These are phyloP conservation scores for Creolimax fragrantissima DNA, from an alignment of 78 protist species.

Conservation along the genomic window DNA sequence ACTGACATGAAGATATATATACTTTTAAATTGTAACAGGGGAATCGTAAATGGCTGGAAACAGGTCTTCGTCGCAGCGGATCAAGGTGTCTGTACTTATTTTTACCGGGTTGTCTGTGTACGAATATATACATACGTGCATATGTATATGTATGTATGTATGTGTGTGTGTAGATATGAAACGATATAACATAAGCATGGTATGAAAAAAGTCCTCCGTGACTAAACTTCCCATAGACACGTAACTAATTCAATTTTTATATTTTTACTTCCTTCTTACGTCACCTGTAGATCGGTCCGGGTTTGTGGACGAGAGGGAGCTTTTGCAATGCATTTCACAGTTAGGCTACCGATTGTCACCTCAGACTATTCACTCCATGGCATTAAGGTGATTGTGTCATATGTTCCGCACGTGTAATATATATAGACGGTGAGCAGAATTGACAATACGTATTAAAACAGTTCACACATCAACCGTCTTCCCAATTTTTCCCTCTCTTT, in stretches of 20 bases:
- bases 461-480: no score
- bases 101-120: neutral
- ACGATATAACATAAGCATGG: no score
- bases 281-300: neutral
- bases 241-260: no score
- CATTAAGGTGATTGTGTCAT: neutral
- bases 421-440: no score
- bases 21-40: neutral
- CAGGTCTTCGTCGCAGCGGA: neutral
- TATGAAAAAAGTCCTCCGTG: no score
- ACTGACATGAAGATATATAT: neutral
- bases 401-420: no score
- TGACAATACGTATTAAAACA: no score
- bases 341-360: neutral
- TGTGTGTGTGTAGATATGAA: no score
- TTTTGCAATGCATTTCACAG: neutral
- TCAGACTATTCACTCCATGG: neutral
- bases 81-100: neutral
- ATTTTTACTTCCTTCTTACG: no score
- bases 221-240: no score
- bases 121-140: neutral
- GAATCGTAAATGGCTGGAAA: neutral
- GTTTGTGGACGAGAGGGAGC: neutral
- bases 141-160: neutral
- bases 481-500: no score